Evolutionary conservation across 139 green algal genomes (phyloP).

Genomic region (Chlamydomonas applanata): DNA sequence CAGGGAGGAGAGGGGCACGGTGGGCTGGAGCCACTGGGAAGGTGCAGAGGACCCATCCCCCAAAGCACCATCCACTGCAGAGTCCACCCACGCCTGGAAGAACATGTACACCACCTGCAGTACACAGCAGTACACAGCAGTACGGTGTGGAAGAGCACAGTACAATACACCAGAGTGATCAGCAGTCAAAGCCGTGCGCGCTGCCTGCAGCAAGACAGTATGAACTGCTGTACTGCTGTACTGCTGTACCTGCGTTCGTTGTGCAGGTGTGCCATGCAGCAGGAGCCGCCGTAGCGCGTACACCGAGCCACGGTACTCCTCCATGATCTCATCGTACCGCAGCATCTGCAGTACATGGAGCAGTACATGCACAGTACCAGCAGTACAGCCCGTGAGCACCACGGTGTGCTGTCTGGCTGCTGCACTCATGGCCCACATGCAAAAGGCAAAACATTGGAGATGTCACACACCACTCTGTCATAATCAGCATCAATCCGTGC

Average conservation of each 20-base stretch:
- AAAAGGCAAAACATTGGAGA: too few species aligned
- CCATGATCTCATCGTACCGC: constrained; percentile 55
- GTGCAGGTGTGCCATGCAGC: constrained; percentile 38
- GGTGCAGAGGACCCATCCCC: constrained; percentile 11
- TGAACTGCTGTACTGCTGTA: background rate
- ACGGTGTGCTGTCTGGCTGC: too few species aligned
- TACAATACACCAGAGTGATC: too few species aligned
- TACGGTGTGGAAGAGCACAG: constrained; percentile 3
- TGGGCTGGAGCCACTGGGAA: constrained; percentile 17
- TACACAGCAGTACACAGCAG: too few species aligned
- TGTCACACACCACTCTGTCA: too few species aligned
- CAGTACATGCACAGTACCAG: background rate
- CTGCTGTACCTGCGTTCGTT: constrained; percentile 40
- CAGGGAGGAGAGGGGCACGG: background rate
- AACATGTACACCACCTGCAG: constrained; percentile 49
- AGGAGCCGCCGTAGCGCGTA: constrained; percentile 55
- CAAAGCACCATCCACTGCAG: constrained; percentile 34
- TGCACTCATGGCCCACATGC: too few species aligned
- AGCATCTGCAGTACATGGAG: constrained; percentile 22
- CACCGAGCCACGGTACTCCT: constrained; percentile 54
- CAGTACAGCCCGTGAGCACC: too few species aligned
- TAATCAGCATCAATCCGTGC: too few species aligned
- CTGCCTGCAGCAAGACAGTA: background rate
- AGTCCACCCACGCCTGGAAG: constrained; percentile 50
- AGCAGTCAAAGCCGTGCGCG: too few species aligned